Conservation (phyloP, 345 rosid species). For the Acer negundo region DNA sequence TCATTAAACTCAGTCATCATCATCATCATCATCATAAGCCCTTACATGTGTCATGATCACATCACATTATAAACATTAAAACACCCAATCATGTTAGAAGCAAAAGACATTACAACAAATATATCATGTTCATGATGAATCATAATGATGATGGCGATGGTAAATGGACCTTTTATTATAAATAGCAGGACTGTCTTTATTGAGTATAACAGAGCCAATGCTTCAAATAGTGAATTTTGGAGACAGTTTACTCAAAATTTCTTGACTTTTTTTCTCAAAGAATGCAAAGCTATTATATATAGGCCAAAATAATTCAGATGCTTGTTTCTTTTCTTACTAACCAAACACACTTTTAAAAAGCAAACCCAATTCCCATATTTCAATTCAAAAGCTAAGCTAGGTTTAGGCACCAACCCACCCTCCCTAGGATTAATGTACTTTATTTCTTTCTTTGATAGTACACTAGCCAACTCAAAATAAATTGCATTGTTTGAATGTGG, state of each 20-base stretch:
- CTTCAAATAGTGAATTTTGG: neutral
- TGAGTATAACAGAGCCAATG: neutral
- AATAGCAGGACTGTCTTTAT: too few relatives aligned
- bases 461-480: too few relatives aligned
- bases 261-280: neutral
- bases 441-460: too few relatives aligned
- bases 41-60: too few relatives aligned
- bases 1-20: too few relatives aligned
- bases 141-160: too few relatives aligned
- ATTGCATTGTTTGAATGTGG: neutral
- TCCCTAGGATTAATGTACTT: neutral
- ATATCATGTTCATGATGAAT: too few relatives aligned
- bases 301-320: neutral
- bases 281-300: neutral
- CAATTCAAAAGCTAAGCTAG: neutral
- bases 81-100: too few relatives aligned
- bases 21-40: too few relatives aligned
- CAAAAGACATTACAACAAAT: too few relatives aligned
- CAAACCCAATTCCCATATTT: slow-evolving; percentile 5
- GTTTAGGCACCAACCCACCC: neutral
- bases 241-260: neutral
- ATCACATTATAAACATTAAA: too few relatives aligned
- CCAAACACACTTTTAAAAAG: slow-evolving; percentile 4
- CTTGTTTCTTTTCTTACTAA: neutral
- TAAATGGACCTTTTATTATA: too few relatives aligned